Base-by-base conservation (phyloP, 495 filamentous ascomycete genomes). In the Aspergillus avenaceus region DNA sequence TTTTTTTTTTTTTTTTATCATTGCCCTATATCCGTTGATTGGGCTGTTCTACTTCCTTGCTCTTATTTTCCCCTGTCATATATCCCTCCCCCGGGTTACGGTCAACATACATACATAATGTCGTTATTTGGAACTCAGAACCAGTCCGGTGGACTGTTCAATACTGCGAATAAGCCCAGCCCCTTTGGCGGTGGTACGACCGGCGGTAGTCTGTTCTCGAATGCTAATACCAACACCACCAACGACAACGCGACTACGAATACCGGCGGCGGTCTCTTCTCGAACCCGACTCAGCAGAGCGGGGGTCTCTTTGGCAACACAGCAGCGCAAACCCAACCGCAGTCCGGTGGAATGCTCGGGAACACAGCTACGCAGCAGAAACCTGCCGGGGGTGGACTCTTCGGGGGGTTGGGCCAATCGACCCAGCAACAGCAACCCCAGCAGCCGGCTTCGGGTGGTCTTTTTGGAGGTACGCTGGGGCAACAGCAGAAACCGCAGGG, bases 401-500 rank as follows among this genome's bases (percentile, higher is more conserved):
- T 72, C 19, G 54, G 53, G 54, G 61, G 68, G 41, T 37, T 56
- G 5, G 54, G 54, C 31, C 59, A 70, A 38, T 60, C 40, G 24
- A 53, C 61, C 27, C 66, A 66, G 48, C 62, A 61, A 43, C 45
- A 41, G 13, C 50, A 47, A n/a, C 43, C 27, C 24, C 41, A 45
- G 23, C 41, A 43, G 22, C 25, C 7, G 41, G 9, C 1, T 13
- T 14, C 18, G 2, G 42, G 50, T 28, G 24, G 27, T 8, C 14
- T 48, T 9, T 41, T 41, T n/a, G 32, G 43, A 5, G n/a, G 23
- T 11, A 21, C 13, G 44, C 32, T 38, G 31, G 23, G 29, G n/a
- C n/a, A n/a, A 23, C 45, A 69, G 52, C 72, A 73, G 45, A 73
- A 77, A 54, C 74, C 72, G 32, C 64, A 64, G 22, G 57, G 54